Conservation (phyloP, 129 eudicot genomes). For the Calendula officinalis region DNA sequence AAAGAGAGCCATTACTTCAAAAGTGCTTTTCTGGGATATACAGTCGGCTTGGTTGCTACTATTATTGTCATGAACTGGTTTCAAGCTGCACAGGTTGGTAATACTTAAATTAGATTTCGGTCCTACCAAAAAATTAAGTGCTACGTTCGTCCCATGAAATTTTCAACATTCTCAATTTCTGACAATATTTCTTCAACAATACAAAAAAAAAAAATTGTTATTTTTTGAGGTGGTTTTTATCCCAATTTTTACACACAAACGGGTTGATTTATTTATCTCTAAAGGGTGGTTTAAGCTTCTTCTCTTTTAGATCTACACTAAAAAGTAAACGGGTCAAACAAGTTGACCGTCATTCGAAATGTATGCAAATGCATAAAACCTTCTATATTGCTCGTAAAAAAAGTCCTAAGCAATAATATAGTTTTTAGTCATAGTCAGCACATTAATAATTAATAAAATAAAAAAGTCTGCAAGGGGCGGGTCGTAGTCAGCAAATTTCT, state of each 20-base stretch:
- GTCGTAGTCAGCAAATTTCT: too few species aligned
- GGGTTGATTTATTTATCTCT: too few species aligned
- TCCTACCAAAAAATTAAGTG: not conserved
- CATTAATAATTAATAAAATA: too few species aligned
- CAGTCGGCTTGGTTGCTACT: conserved; percentile 63
- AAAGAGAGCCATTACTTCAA: conserved; percentile 67
- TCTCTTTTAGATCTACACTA: not conserved
- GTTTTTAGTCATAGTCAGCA: too few species aligned
- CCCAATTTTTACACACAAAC: too few species aligned
- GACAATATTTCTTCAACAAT: not conserved
- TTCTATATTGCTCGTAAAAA: too few species aligned
- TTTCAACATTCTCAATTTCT: not conserved
- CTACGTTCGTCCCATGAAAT: not conserved
- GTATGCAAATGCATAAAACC: too few species aligned
- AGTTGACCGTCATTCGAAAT: too few species aligned
- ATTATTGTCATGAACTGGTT: conserved; percentile 96
- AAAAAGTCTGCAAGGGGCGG: too few species aligned
- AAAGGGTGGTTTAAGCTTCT: too few species aligned
- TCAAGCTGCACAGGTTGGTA: conserved; percentile 93
- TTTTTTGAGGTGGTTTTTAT: too few species aligned
- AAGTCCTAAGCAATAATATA: too few species aligned
- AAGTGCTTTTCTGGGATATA: conserved; percentile 77
- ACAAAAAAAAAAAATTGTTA: not conserved
- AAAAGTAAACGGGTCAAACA: not conserved
- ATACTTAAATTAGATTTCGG: not conserved